phyloP scores from a whole-genome alignment of 257 asterid species.

The Nicotiana benthamiana region DNA sequence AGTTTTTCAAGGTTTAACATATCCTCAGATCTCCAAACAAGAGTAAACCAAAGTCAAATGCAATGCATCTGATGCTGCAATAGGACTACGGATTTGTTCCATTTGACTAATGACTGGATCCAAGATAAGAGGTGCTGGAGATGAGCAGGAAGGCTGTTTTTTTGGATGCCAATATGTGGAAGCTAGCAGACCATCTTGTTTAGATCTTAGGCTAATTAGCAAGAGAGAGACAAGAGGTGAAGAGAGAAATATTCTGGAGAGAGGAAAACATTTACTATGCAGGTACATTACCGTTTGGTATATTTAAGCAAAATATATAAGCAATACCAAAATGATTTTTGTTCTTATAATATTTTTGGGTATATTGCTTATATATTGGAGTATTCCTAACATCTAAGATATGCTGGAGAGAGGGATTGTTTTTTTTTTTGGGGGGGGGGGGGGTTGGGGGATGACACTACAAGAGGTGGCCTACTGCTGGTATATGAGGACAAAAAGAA shows the following conservation, averaged over 20 bases:
- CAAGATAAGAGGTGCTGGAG: background rate
- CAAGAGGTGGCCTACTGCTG: background rate
- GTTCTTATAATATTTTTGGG: no score
- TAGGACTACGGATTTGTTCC: background rate
- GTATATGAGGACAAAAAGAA: background rate
- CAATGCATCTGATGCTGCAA: background rate
- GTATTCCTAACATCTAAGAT: background rate
- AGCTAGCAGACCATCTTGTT: background rate
- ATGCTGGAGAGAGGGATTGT: background rate
- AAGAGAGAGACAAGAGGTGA: background rate
- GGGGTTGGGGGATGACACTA: background rate
- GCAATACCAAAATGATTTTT: no score
- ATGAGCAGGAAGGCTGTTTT: background rate
- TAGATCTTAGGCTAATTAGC: background rate
- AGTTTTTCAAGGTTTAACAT: background rate
- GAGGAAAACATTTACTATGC: background rate
- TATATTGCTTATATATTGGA: background rate
- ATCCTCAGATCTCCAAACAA: background rate
- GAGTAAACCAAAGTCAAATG: background rate
- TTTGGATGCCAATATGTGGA: background rate
- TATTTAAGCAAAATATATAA: background rate
- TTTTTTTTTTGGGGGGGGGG: no score
- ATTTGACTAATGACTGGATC: background rate
- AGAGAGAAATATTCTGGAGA: background rate
- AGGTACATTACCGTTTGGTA: background rate